A percentile compares a stretch with the other conserved stretches of the same genome.
phyloP scores from a whole-genome alignment of 2,329 filamentous ascomycete species.

The Fusarium multiceps region DNA sequence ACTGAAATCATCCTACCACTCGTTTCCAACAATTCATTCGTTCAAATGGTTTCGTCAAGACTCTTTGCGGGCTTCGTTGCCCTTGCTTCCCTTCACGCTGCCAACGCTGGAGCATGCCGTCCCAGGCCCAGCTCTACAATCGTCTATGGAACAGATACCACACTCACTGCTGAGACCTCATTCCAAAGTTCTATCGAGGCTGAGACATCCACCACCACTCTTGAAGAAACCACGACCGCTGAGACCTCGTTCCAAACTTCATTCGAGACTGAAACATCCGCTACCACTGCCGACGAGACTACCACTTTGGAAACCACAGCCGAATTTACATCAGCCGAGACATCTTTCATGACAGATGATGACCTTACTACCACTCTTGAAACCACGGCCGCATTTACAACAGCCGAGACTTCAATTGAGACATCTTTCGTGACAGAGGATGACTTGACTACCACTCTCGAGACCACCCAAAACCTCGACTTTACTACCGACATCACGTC shows the following conservation, averaged over 20 bases:
- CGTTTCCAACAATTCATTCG: not conserved
- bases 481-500: slow-evolving; percentile 2
- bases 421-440: not conserved
- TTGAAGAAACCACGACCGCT: not conserved
- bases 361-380: not conserved
- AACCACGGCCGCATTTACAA: not conserved
- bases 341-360: not conserved
- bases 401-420: not conserved
- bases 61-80: not conserved
- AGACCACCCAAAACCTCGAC: not conserved
- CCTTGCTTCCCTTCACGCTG: not conserved
- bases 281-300: not conserved
- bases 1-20: not conserved
- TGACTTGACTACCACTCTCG: not conserved
- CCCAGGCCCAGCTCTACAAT: not conserved
- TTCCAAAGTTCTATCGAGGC: not conserved
- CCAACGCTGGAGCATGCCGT: slow-evolving; percentile 3
- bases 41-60: not conserved
- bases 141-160: not conserved
- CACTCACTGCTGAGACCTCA: not conserved
- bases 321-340: not conserved
- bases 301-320: not conserved
- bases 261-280: not conserved
- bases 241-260: not conserved
- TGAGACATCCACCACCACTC: not conserved